These are phyloP conservation scores for Pyrenopolyporus hunteri DNA, from an alignment of 495 filamentous ascomycete genomes.

Conservation along the genomic window DNA sequence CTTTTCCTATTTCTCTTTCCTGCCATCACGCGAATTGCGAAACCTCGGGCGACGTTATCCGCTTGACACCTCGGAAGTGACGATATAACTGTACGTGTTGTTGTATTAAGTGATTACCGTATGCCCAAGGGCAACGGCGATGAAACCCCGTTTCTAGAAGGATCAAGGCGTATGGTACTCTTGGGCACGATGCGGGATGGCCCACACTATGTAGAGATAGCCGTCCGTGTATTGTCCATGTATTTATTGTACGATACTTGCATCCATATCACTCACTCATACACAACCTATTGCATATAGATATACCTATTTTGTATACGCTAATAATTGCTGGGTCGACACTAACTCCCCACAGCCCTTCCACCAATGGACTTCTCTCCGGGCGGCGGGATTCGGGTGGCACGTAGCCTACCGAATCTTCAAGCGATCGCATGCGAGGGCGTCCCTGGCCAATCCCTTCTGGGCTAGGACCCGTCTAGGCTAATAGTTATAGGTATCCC, in stretches of 20 bases:
- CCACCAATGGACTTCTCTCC: slow-evolving; percentile 30
- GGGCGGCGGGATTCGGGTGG: slow-evolving; percentile 25
- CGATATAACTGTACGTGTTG: neutral
- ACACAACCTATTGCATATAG: neutral
- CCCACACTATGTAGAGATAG: slow-evolving; percentile 25
- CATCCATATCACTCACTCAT: neutral
- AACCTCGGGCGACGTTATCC: neutral
- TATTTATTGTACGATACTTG: no score
- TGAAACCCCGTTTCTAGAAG: slow-evolving; percentile 31
- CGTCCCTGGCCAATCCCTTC: slow-evolving; percentile 29
- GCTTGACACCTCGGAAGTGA: neutral
- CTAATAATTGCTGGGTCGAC: neutral
- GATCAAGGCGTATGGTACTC: slow-evolving; percentile 22
- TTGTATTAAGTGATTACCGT: neutral
- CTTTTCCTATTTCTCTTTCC: neutral
- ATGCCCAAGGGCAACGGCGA: slow-evolving; percentile 23
- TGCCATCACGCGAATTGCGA: neutral
- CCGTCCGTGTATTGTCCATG: slow-evolving; percentile 25
- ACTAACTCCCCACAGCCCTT: slow-evolving; percentile 22
- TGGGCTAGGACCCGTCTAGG: neutral
- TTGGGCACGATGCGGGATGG: slow-evolving; percentile 31
- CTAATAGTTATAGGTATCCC: neutral
- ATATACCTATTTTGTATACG: neutral
- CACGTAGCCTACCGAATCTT: slow-evolving; percentile 33
- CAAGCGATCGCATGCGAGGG: slow-evolving; percentile 10